Percentiles rank a stretch among this genome's conserved stretches.
phyloP scores from a whole-genome alignment of 768 basidiomycete genomes.

The Coprinopsis marcescibilis region DNA sequence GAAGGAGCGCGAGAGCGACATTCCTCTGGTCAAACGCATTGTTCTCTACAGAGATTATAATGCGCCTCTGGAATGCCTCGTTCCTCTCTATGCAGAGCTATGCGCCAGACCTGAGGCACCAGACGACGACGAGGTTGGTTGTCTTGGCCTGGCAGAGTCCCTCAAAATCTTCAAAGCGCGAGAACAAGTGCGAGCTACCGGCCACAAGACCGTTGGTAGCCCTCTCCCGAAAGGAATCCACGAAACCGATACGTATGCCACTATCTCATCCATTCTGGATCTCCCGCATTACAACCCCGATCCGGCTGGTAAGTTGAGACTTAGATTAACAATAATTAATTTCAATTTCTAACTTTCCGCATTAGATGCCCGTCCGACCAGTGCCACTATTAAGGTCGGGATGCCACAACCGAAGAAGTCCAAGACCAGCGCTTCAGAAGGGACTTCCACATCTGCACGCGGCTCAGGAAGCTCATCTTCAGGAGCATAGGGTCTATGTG shows the following conservation, averaged over 20 bases:
- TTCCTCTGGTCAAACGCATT: constrained; percentile 26
- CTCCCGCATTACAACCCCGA: constrained; percentile 1
- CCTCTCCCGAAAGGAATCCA: constrained; percentile 17
- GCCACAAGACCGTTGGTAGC: constrained; percentile 16
- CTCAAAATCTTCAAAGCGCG: constrained; percentile 45
- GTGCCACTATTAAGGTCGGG: too few relatives aligned
- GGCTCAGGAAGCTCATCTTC: too few relatives aligned
- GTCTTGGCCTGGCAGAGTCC: constrained; percentile 47
- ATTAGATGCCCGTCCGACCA: too few relatives aligned
- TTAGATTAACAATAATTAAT: too few relatives aligned
- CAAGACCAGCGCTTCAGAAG: too few relatives aligned
- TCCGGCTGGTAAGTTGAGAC: too few relatives aligned
- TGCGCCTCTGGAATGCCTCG: constrained; percentile 41
- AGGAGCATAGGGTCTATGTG: too few relatives aligned
- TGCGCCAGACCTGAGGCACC: constrained; percentile 47
- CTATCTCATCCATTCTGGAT: constrained; percentile 2
- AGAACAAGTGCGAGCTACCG: constrained; percentile 35
- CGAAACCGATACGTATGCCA: constrained; percentile 9
- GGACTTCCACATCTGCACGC: too few relatives aligned
- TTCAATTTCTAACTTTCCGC: too few relatives aligned
- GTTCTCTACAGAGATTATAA: constrained; percentile 48
- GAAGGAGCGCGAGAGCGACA: constrained; percentile 25
- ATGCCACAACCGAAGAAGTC: too few relatives aligned
- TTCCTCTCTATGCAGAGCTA: constrained; percentile 51
- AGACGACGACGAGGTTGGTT: constrained; percentile 47